Base-by-base conservation (phyloP, 176 grass and related monocot species). In the Aegilops tauschii region DNA sequence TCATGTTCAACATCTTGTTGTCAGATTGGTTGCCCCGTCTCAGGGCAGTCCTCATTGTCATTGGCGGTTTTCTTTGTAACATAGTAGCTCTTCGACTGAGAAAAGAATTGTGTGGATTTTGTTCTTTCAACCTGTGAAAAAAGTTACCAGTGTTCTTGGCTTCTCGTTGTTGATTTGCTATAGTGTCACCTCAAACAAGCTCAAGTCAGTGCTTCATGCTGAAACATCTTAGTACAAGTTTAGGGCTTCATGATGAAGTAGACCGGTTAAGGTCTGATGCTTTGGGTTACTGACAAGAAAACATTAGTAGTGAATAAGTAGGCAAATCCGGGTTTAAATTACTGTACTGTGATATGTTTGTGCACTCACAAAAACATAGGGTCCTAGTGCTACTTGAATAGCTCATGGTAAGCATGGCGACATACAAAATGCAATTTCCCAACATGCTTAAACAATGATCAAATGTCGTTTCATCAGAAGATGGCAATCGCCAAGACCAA, bases 1-100 rank as follows among this genome's bases (percentile, higher is more conserved):
- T 83, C 75, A 70, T 76, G 78, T 86, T 92, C 90, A 89, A 85
- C 86, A 16, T 87, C 85, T 85, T 89, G 87, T 90, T 93, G 94
- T 90, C 76, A 5, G 14, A 81, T 79, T 84, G 28, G 64, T 65
- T 92, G 49, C 85, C 49, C 81, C 61, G 18, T 84, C 82, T 80
- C 66, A 63, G 67, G 86, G 81, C 28, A 63, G 68, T 34, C 49
- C 12, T 37, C 37, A n/a, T 85, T 91, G 82, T 88, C 82, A 82
- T 73, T 88, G 77, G 65, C 66, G 44, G 82, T 78, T 9, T n/a
- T 82, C 40, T 72, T 91, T 94, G 90, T 97, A 97, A 92, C 80
- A 94, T 94, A 97, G 82, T 94, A 97, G 83, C 83, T 92, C 82
- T 77, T 85, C 47, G 31, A 78, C 64, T 88, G 30, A 34, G 40